Evolutionary conservation across 2,329 filamentous ascomycete species (phyloP), one percentile per base, ranked within the genome.

Genomic region (Penicillium frequentans): DNA sequence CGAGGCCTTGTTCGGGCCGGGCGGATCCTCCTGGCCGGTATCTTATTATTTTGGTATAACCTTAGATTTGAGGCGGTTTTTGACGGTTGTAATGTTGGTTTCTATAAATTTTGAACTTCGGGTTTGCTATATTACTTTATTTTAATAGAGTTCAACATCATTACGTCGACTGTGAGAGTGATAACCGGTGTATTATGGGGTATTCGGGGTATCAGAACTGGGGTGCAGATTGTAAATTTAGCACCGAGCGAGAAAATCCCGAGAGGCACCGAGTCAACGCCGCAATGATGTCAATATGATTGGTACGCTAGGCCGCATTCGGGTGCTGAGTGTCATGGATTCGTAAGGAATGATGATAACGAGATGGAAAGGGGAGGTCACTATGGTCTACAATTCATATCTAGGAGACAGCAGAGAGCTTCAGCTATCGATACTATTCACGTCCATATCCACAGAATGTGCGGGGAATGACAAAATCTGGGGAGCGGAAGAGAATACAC

Each of bases 231-330:
- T 33, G 31, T 33, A 33, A 33, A 33, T 33, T 33, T 14, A 19
- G 35, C 16, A 19, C 10, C 7, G 35, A 39, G 35, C 35, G 35
- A 39, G 35, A 46, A 29, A 46, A 31, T n/a, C 26, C 29, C 47
- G 47, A 35, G 10, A 33, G 27, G 5, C 13, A 23, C 47, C 68
- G 68, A 70, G 59, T 43, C 37, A 65, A 55, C 3, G 21, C 68
- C 68, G 68, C 61, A 21, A 48, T 66, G 67, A 70, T 66, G 68
- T 70, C 66, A 67, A 31, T 23, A 60, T 62, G 52, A 57, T 11
- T 37, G 13, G n/a, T 21, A 23, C 47, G 29, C 47, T 39, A 49
- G n/a, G 14, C 47, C 47, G 26, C 13, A 39, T 49, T 44, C 24
- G 44, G 52, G 39, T 7, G 35, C n/a, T 39, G 16, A 39, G n/a